phyloP scores from a whole-genome alignment of 805 yeast species.

The Zygoascus tannicola region DNA sequence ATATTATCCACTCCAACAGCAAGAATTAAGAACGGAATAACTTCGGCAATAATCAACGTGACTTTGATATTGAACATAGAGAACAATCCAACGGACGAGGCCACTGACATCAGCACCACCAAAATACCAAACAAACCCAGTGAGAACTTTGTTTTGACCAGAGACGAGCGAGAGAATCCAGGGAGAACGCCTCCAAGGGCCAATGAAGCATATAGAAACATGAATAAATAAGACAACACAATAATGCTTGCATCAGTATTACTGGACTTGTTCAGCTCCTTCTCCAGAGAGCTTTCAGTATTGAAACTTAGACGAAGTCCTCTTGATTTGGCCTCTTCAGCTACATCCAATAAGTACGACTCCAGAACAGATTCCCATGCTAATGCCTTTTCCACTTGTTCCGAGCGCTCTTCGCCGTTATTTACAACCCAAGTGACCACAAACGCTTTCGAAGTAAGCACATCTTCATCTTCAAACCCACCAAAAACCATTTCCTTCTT shows the following conservation, averaged over 20 bases:
- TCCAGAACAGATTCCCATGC: slow-evolving; percentile 71
- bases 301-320: slow-evolving; percentile 63
- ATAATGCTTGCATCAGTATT: slow-evolving; percentile 70
- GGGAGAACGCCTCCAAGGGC: slow-evolving; percentile 62
- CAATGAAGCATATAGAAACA: slow-evolving; percentile 82
- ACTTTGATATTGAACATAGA: slow-evolving; percentile 70
- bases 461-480: slow-evolving; percentile 33
- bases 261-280: slow-evolving; percentile 74
- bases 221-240: slow-evolving; percentile 62
- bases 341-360: slow-evolving; percentile 38
- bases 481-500: slow-evolving; percentile 66
- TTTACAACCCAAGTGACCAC: slow-evolving; percentile 64
- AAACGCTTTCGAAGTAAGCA: slow-evolving; percentile 58
- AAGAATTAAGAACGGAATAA: slow-evolving; percentile 82
- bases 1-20: slow-evolving; percentile 97
- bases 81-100: slow-evolving; percentile 75
- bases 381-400: slow-evolving; percentile 33
- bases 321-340: slow-evolving; percentile 36
- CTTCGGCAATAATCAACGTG: slow-evolving; percentile 90
- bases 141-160: slow-evolving; percentile 50
- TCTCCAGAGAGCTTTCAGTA: slow-evolving; percentile 75
- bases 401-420: slow-evolving; percentile 38
- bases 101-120: slow-evolving; percentile 72
- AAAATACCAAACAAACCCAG: slow-evolving; percentile 78
- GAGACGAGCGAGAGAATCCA: slow-evolving; percentile 22